Percentiles rank a stretch among this genome's conserved stretches.
Conservation (phyloP, 805 yeast species). For the Myxozyma geophila region DNA sequence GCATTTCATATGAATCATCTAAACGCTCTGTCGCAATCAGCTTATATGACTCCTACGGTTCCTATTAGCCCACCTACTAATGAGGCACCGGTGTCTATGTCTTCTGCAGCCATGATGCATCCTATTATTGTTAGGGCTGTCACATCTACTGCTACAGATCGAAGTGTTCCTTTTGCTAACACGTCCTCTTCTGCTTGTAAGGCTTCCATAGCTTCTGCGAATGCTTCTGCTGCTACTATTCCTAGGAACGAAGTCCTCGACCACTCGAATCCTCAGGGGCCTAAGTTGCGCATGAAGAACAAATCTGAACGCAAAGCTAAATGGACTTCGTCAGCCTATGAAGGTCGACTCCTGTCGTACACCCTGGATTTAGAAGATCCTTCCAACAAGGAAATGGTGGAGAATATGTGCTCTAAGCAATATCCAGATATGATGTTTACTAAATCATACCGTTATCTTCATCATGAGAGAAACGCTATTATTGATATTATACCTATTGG, state of each 20-base stretch:
- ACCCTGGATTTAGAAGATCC: neutral
- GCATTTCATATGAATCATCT: too few species aligned
- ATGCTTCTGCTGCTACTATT: neutral
- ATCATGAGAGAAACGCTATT: neutral
- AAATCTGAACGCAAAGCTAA: neutral
- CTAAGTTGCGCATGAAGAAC: neutral
- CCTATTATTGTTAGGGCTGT: too few species aligned
- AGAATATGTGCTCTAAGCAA: neutral
- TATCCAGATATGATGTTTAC: neutral
- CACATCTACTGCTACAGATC: too few species aligned
- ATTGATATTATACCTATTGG: neutral
- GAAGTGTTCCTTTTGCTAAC: too few species aligned
- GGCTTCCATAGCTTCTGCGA: neutral
- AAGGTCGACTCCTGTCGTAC: neutral
- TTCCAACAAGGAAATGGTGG: neutral
- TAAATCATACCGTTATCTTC: neutral
- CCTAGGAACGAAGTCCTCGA: slow-evolving; percentile 1
- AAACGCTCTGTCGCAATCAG: too few species aligned
- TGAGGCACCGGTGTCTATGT: too few species aligned
- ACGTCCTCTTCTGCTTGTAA: neutral
- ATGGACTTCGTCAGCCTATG: neutral
- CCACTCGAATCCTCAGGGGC: neutral
- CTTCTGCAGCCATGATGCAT: too few species aligned
- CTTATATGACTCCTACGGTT: too few species aligned
- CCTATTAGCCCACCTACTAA: too few species aligned